These are phyloP conservation scores for Talaromyces verruculosus DNA, from an alignment of 2,329 filamentous ascomycete species.

Conservation along the genomic window DNA sequence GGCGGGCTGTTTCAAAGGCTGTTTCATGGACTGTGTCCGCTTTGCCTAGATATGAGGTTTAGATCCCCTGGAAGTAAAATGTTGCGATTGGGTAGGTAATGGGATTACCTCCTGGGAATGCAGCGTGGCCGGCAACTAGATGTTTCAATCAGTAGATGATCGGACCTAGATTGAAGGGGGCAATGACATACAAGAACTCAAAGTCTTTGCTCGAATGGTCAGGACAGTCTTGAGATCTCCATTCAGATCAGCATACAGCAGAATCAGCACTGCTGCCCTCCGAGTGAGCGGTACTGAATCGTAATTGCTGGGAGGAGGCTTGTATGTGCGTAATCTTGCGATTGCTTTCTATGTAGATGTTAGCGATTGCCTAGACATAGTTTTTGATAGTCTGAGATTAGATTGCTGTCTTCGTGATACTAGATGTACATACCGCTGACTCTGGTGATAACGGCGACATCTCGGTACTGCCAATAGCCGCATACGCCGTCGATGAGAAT, in stretches of 20 bases:
- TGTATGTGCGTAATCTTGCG: constrained; percentile 56
- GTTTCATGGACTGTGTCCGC: constrained; percentile 57
- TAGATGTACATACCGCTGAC: constrained; percentile 24
- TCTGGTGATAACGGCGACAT: constrained; percentile 20
- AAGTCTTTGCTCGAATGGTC: constrained; percentile 60
- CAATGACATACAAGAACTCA: constrained; percentile 54
- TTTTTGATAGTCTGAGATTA: too few species aligned
- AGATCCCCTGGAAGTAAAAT: background rate
- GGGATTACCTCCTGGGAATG: constrained; percentile 74
- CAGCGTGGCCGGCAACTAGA: constrained; percentile 74
- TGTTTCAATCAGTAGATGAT: background rate
- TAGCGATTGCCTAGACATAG: background rate
- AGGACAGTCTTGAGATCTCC: constrained; percentile 72
- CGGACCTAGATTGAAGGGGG: background rate
- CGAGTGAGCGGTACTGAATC: constrained; percentile 58
- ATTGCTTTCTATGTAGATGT: constrained; percentile 48
- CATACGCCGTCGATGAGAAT: background rate
- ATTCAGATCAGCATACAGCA: constrained; percentile 79
- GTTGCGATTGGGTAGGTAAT: background rate
- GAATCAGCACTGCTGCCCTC: constrained; percentile 80
- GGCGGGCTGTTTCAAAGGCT: constrained; percentile 75
- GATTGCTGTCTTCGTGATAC: too few species aligned
- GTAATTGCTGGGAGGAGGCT: constrained; percentile 59
- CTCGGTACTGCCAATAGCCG: background rate
- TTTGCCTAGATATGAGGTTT: constrained; percentile 46